A percentile compares a stretch with the other conserved stretches of the same genome.
Conservation (phyloP, 2,329 filamentous ascomycete species). For the Pseudonectria buxi region DNA sequence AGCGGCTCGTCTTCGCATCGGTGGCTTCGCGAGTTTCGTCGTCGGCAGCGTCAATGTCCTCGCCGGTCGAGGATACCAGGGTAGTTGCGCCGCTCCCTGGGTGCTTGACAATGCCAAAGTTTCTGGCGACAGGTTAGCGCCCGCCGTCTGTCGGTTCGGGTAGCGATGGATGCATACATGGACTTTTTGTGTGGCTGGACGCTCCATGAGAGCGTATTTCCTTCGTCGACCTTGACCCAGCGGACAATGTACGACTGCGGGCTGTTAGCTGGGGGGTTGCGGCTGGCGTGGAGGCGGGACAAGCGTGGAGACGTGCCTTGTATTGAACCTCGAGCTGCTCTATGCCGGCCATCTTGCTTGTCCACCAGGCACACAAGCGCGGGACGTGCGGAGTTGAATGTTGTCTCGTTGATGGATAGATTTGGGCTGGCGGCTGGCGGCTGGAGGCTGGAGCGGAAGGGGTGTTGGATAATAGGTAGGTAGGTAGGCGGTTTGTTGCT, state of each 20-base stretch:
- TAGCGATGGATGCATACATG: conserved; percentile 46
- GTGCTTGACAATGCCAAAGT: conserved; percentile 97
- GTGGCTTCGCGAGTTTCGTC: conserved; percentile 37
- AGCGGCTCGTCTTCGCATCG: conserved; percentile 41
- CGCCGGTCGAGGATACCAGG: conserved; percentile 35
- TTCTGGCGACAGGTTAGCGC: conserved; percentile 41
- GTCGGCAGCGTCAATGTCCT: conserved; percentile 39
- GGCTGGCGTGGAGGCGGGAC: neutral
- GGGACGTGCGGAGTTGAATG: too few species aligned
- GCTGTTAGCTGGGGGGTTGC: conserved; percentile 15
- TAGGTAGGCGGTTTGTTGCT: too few species aligned
- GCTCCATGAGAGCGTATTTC: conserved; percentile 94
- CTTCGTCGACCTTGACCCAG: conserved; percentile 87
- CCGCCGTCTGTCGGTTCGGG: neutral
- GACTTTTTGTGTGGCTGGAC: conserved; percentile 98
- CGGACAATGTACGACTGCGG: conserved; percentile 90
- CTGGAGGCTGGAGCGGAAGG: too few species aligned
- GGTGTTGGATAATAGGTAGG: too few species aligned
- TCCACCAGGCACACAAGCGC: neutral
- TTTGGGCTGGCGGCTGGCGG: too few species aligned
- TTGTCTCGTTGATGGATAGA: too few species aligned
- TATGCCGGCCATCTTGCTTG: conserved; percentile 72
- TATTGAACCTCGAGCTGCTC: conserved; percentile 96
- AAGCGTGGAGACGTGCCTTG: conserved; percentile 56
- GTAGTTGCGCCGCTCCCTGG: conserved; percentile 62